Evolutionary conservation across 75 land plant genomes (phyloP).

Genomic region (Larix kaempferi): DNA sequence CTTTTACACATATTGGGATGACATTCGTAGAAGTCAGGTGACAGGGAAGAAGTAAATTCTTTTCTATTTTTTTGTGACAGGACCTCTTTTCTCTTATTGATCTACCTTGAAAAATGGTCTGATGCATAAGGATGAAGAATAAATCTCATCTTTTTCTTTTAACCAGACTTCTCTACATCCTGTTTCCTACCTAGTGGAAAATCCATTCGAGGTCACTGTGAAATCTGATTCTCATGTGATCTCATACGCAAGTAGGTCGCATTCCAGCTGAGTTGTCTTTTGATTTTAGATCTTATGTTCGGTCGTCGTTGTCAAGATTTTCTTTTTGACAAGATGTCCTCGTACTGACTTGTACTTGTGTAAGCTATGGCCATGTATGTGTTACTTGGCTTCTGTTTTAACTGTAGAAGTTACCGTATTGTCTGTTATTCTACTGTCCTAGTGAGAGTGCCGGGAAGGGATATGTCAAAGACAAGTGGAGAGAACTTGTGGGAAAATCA

Average conservation of each 20-base stretch:
- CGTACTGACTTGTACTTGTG: neutral
- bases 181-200: neutral
- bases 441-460: neutral
- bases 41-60: too few species aligned
- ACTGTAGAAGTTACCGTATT: neutral
- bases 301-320: too few species aligned
- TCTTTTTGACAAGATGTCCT: too few species aligned
- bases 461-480: neutral
- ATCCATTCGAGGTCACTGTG: neutral
- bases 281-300: neutral
- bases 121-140: too few species aligned
- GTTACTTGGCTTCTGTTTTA: neutral
- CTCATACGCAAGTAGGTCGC: neutral
- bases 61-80: too few species aligned
- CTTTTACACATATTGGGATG: too few species aligned
- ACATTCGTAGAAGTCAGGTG: too few species aligned
- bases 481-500: neutral
- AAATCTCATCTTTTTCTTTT: neutral
- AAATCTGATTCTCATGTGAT: neutral
- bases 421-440: neutral
- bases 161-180: neutral
- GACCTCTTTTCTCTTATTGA: too few species aligned
- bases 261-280: neutral
- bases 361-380: neutral
- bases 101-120: too few species aligned